A percentile compares a stretch with the other conserved stretches of the same genome.
These are phyloP conservation scores for Phlebiopsis gigantea DNA, from an alignment of 768 basidiomycete species.

Conservation along the genomic window DNA sequence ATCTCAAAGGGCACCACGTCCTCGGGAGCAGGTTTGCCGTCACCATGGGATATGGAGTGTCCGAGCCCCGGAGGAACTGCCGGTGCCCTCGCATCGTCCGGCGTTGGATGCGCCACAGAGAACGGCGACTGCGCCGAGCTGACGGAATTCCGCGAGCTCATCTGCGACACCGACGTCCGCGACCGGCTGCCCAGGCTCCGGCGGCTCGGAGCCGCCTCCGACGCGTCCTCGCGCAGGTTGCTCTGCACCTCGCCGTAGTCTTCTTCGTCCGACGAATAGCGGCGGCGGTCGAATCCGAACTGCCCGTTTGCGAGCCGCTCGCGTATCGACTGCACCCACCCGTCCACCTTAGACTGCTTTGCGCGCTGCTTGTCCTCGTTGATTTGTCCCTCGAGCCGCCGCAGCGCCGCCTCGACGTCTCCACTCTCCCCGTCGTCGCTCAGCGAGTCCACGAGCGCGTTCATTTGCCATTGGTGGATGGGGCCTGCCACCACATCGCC, in stretches of 20 bases:
- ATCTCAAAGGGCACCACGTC: conserved; percentile 67
- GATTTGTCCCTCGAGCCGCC: conserved; percentile 80
- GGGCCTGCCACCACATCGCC: conserved; percentile 33
- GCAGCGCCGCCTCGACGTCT: conserved; percentile 78
- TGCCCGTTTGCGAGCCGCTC: conserved; percentile 61
- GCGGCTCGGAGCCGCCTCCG: conserved; percentile 7
- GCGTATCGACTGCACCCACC: conserved; percentile 73
- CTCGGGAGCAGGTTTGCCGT: conserved; percentile 48
- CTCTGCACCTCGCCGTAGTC: conserved; percentile 27
- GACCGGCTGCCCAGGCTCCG: conserved; percentile 5
- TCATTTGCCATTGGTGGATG: conserved; percentile 81
- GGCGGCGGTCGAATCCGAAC: conserved; percentile 36
- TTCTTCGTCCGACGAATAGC: conserved; percentile 46
- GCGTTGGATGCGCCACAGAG: conserved; percentile 24
- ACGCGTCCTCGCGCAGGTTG: conserved; percentile 1
- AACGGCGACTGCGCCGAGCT: conserved; percentile 11
- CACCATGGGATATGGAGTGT: conserved; percentile 17
- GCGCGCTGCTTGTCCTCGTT: conserved; percentile 66
- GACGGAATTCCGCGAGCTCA: conserved; percentile 11
- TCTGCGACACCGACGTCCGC: conserved; percentile 1
- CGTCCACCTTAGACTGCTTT: conserved; percentile 73
- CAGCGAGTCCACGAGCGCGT: conserved; percentile 65
- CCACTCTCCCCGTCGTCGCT: conserved; percentile 73
- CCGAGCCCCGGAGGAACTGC: conserved; percentile 5
- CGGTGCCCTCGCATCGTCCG: conserved; percentile 9